Conservation (phyloP, 257 asterid species). For the Plantago major region DNA sequence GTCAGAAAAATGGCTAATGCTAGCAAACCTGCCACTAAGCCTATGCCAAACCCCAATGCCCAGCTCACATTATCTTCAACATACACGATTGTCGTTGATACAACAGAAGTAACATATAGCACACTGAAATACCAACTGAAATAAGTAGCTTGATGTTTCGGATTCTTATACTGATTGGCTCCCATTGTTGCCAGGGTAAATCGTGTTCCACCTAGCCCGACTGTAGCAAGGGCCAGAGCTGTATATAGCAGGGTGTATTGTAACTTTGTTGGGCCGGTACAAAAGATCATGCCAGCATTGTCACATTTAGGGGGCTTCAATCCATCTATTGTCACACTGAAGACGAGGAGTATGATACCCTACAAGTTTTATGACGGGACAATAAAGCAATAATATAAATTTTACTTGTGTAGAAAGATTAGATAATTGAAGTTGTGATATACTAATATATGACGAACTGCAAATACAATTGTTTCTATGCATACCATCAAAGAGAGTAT, state of each 20-base stretch:
- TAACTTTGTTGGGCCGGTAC: slow-evolving; percentile 19
- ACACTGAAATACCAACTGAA: slow-evolving; percentile 46
- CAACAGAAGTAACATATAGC: slow-evolving; percentile 16
- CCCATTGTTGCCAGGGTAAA: slow-evolving; percentile 43
- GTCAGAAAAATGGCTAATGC: slow-evolving; percentile 30
- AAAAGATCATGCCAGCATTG: slow-evolving; percentile 12
- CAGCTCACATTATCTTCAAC: slow-evolving; percentile 48
- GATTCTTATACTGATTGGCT: slow-evolving; percentile 37
- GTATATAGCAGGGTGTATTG: slow-evolving; percentile 33
- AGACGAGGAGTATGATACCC: slow-evolving; percentile 37
- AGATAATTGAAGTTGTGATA: neutral
- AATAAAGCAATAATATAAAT: too few species aligned
- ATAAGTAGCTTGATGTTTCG: slow-evolving; percentile 27
- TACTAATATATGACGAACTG: neutral
- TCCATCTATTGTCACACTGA: slow-evolving; percentile 29
- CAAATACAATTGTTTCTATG: too few species aligned
- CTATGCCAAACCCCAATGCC: slow-evolving; percentile 35
- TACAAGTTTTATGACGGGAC: slow-evolving; percentile 6
- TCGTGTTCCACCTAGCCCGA: slow-evolving; percentile 38
- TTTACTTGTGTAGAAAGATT: neutral
- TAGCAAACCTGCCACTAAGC: slow-evolving; percentile 16
- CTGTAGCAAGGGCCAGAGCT: slow-evolving; percentile 26
- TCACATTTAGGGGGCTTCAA: slow-evolving; percentile 34
- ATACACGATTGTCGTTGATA: slow-evolving; percentile 33
- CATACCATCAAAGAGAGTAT: slow-evolving; percentile 40